Evolutionary conservation across 371 early-diverging fungal species (phyloP).

Genomic region (Lichtheimia ornata): DNA sequence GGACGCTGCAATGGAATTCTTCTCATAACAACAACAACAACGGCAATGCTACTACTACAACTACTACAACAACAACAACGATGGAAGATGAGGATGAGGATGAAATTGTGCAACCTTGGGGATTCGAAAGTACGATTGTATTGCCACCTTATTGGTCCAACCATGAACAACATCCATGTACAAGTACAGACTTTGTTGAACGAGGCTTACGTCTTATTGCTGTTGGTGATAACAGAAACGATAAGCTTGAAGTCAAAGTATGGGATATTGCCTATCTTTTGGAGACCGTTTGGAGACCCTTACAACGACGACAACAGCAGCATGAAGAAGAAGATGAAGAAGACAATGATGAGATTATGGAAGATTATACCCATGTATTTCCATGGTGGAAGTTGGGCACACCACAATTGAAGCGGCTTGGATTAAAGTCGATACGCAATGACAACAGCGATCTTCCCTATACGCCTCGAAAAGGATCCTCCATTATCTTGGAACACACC

Average conservation of each 20-base stretch:
- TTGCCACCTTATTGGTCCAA: slow-evolving; percentile 33
- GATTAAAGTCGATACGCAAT: slow-evolving; percentile 23
- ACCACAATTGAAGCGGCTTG: slow-evolving; percentile 22
- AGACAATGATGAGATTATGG: background rate
- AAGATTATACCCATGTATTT: slow-evolving; percentile 19
- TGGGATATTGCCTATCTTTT: slow-evolving; percentile 47
- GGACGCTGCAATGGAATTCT: slow-evolving; percentile 35
- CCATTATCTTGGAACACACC: slow-evolving; percentile 37
- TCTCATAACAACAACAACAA: slow-evolving; percentile 1
- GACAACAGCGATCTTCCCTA: slow-evolving; percentile 24
- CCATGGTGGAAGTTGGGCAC: slow-evolving; percentile 41
- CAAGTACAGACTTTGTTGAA: slow-evolving; percentile 14
- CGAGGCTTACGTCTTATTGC: slow-evolving; percentile 36
- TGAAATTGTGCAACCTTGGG: slow-evolving; percentile 38
- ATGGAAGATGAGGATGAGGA: slow-evolving; percentile 8
- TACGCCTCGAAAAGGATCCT: slow-evolving; percentile 28
- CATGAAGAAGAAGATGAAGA: slow-evolving; percentile 1
- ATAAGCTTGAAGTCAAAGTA: slow-evolving; percentile 42
- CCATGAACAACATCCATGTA: background rate
- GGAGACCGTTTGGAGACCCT: slow-evolving; percentile 27
- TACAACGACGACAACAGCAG: slow-evolving; percentile 1
- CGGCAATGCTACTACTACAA: background rate
- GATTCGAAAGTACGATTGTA: slow-evolving; percentile 44
- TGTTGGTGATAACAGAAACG: slow-evolving; percentile 31
- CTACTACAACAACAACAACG: background rate